Percentiles rank a stretch among this genome's conserved stretches.
phyloP scores from a whole-genome alignment of 768 basidiomycete genomes.

The Leccinum broughii region DNA sequence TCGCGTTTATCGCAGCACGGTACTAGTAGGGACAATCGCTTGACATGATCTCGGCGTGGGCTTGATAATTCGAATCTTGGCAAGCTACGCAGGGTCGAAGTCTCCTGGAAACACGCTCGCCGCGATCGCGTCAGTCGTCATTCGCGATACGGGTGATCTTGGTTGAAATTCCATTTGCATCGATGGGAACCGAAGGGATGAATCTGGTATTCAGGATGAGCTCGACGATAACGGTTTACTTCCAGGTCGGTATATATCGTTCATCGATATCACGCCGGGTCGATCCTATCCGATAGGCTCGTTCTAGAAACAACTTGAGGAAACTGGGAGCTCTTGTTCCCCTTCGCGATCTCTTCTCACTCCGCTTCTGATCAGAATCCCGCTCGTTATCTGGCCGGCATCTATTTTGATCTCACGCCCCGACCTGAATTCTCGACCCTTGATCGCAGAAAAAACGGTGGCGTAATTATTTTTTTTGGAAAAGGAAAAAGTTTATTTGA shows the following conservation, averaged over 20 bases:
- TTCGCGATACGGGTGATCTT: not conserved
- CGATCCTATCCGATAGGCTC: not conserved
- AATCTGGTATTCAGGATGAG: not conserved
- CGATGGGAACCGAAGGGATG: not conserved
- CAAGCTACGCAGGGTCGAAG: not conserved
- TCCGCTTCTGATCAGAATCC: not conserved
- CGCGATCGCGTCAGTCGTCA: not conserved
- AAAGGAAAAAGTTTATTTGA: not conserved
- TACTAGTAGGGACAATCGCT: no score
- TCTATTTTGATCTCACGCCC: not conserved
- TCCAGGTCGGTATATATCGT: not conserved
- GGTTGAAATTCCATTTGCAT: not conserved
- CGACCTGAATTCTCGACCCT: not conserved
- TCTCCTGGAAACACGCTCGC: not conserved
- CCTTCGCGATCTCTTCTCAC: not conserved
- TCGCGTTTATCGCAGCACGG: no score
- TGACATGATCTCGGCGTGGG: not conserved
- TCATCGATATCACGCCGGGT: not conserved
- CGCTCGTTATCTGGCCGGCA: not conserved
- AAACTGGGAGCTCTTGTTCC: not conserved
- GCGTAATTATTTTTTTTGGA: not conserved
- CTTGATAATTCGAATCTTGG: not conserved
- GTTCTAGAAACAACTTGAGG: not conserved
- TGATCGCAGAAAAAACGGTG: constrained; percentile 9
- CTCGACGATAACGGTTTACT: not conserved